Base-by-base conservation (phyloP, 352 stramenopile species). In the Thalassiosira livingstoniorum region DNA sequence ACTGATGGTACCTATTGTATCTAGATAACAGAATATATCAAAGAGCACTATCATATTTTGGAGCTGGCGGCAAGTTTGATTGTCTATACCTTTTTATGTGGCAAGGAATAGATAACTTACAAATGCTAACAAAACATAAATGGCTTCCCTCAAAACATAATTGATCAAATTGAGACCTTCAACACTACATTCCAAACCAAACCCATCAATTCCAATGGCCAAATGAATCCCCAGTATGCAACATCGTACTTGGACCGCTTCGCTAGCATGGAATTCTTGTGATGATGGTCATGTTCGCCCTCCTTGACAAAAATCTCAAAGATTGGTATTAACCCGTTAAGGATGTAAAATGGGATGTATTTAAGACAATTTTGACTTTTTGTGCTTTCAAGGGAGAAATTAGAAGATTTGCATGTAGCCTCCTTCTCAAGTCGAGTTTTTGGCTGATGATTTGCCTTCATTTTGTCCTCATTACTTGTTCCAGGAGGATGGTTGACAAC, bases 401-500 rank as follows among this genome's bases (percentile, higher is more conserved):
- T 47, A 15, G 39, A 18, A 47, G 39, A 7, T 47, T 47, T 47
- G 39, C 39, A 47, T 15, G 15, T 15, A 15, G 39, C 7, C 39
- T 47, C 15, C 15, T 47, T 47, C 39, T 7, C 7, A 47, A 18
- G 7, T 47, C 7, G 7, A 7, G 39, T 47, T 7, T 7, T 47
- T 15, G 39, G 7, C 39, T 7, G 7, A 7, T 7, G 7, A 7
- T 7, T 15, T 15, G 39, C 15, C 39, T 7, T 47, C 15, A 15
- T 18, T 15, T 47, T 47, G 39, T 7, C 15, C 39, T 47, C 39
- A 7, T 47, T 15, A 7, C 15, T 47, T 15, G 7, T 47, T 18
- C 15, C 39, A 7, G 67, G 72, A 37, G 85, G 81, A 81, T 90
- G 85, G 63, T 86, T 87, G 23, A 58, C 75, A 66, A 90, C 77